Evolutionary conservation across 371 early-diverging fungal species (phyloP).

Genomic region (Saksenaea vasiformis): DNA sequence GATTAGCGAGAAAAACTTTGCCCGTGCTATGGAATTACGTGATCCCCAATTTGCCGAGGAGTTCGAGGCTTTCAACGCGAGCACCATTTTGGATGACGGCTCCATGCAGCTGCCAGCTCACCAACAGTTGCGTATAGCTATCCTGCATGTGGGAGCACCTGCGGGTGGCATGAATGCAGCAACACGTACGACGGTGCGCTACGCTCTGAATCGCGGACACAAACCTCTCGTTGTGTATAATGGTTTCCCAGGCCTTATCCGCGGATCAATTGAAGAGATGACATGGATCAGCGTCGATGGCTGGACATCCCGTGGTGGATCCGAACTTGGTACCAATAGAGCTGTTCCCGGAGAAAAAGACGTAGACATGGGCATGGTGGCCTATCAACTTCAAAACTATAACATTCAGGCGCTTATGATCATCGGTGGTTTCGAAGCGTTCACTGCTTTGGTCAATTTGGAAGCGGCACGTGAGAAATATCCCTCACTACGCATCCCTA

Average conservation of each 20-base stretch:
- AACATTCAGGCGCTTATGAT: constrained; percentile 88
- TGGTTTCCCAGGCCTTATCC: constrained; percentile 92
- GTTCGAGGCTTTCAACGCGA: constrained; percentile 34
- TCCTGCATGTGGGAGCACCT: constrained; percentile 93
- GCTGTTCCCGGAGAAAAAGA: constrained; percentile 76
- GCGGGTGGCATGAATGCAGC: constrained; percentile 63
- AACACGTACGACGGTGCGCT: constrained; percentile 68
- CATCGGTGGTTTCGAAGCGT: constrained; percentile 96
- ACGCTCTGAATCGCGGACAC: constrained; percentile 84
- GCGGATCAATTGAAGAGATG: constrained; percentile 76
- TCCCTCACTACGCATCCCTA: constrained; percentile 91
- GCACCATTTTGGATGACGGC: constrained; percentile 32
- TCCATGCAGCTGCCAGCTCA: constrained; percentile 20
- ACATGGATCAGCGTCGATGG: constrained; percentile 87
- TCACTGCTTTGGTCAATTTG: constrained; percentile 72
- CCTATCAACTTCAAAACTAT: constrained; percentile 89
- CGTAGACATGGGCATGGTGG: constrained; percentile 75
- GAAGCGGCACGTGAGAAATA: constrained; percentile 71
- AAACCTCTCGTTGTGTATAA: constrained; percentile 82
- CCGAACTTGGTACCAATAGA: constrained; percentile 94
- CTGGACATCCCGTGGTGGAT: constrained; percentile 95
- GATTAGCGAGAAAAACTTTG: constrained; percentile 78
- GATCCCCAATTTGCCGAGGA: constrained; percentile 76
- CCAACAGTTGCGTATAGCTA: constrained; percentile 80
- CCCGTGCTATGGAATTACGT: constrained; percentile 82